Evolutionary conservation across 345 rosid species (phyloP), one percentile per base, ranked within the genome.

Genomic region (Salix koriyanagi): DNA sequence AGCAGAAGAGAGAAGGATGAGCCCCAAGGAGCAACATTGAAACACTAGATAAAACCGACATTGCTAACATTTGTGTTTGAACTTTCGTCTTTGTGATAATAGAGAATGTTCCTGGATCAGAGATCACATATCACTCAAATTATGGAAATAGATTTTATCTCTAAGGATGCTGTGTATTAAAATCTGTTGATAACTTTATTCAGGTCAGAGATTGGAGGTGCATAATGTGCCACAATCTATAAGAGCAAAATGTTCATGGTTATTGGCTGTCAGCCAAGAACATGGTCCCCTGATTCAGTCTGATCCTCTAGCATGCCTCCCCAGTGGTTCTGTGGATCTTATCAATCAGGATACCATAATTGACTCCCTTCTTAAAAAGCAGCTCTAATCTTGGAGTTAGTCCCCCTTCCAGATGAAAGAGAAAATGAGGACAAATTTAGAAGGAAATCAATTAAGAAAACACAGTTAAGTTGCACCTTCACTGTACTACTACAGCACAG

Each of bases 371-470:
- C 52, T 68, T 42, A 61, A 76, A 76, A 70, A 65, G 76, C 56
- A 75, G 80, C 69, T 36, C 77, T 74, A 71, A 16, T 76, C 83
- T 83, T 80, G 81, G 70, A 81, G 68, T 71, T 64, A 74, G 64
- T 54, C 78, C 86, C 80, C 76, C 81, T 70, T 71, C 61, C 74
- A 79, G 79, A 83, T 67, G 66, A 62, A 62, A 66, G 77, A 73
- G 48, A 69, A 77, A 73, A 66, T 26, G 26, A 69, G 54, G 64
- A 68, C 9, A 78, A 73, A 54, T 78, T 62, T 28, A 76, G 44
- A 69, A 41, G 67, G 26, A 56, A 76, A 26, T 11, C 28, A 19
- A 25, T 9, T 30, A 54, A 39, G 66, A 61, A 42, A 71, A 36
- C 37, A 68, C 6, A 37, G 36, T 15, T 15, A 65, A 19, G 37